Evolutionary conservation across 164 flowering plant genomes (phyloP), one percentile per base, ranked within the genome.

Genomic region (Saururus chinensis): DNA sequence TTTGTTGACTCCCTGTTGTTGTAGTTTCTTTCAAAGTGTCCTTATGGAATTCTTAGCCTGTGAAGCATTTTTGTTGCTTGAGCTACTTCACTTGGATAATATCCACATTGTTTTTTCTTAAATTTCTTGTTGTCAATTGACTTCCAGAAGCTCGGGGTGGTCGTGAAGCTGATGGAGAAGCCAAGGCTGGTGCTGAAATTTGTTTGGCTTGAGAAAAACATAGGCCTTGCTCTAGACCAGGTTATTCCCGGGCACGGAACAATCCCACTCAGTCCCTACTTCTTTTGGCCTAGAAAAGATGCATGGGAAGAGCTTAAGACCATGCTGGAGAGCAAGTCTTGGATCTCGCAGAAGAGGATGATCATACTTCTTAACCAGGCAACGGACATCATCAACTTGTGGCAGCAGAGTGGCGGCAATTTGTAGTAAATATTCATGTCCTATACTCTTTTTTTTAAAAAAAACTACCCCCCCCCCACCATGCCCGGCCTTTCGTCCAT

Each of bases 261-360:
- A 4, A 76, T 86, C 40, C 97, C 98, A 16, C 65, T 93, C n/a
- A 89, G 97, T 67, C 95, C 96, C 2, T 93, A 89, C 80, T 86
- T 80, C 74, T 93, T 93, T 63, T 93, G 98, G 98, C 97, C 97
- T 0, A 80, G 96, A 66, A 88, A 89, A 66, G 98, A 93, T 78
- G 97, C 98, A 11, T 93, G 97, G 97, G 98, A 93, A 71, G 96
- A 93, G 76, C 83, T 89, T 53, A 89, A 85, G 69, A 51, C 73
- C 13, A 64, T 77, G 59, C 80, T 89, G 21, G 98, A 89, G 76
- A 85, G 84, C 64, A 89, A 89, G 77, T 96, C 95, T 1, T 93
- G 97, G 98, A 89, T 93, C 45, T 88, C 97, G 41, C 89, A 81
- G 72, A 82, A 82, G 80, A 81, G 84, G 73, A 84, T 84, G 89